Percentiles rank a stretch among this genome's conserved stretches.
These are phyloP conservation scores for Mortierella alpina DNA, from an alignment of 192 early-diverging fungal species.

Conservation along the genomic window DNA sequence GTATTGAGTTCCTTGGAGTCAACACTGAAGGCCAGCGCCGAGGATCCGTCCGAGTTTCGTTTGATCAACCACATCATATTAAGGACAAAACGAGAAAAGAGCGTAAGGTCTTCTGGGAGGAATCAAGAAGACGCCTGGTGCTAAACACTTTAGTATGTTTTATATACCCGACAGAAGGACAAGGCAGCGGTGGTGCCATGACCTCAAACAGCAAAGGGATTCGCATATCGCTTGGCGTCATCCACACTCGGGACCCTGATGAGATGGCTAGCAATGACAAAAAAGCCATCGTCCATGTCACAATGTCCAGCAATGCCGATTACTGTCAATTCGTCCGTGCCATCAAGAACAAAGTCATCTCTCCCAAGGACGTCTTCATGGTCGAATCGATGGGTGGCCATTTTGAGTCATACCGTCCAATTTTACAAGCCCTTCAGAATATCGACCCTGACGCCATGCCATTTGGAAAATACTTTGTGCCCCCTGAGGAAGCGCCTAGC, in stretches of 20 bases:
- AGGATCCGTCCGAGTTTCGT: slow-evolving; percentile 4
- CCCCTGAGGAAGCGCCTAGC: not conserved
- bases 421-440: slow-evolving; percentile 26
- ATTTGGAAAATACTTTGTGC: slow-evolving; percentile 47
- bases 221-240: not conserved
- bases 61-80: slow-evolving; percentile 2
- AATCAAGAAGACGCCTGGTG: not conserved
- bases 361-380: slow-evolving; percentile 12
- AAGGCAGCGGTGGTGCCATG: no score
- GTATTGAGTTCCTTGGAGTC: slow-evolving; percentile 6
- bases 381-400: slow-evolving; percentile 28
- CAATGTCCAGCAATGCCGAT: not conserved
- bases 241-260: not conserved
- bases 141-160: not conserved
- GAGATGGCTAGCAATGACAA: not conserved
- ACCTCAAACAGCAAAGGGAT: no score
- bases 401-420: slow-evolving; percentile 32
- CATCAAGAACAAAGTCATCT: no score
- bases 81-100: not conserved
- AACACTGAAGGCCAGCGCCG: not conserved
- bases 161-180: not conserved
- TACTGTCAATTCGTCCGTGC: not conserved
- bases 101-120: not conserved
- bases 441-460: slow-evolving; percentile 14
- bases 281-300: not conserved